Percentiles rank a stretch among this genome's conserved stretches.
These are phyloP conservation scores for Moringa oleifera DNA, from an alignment of 345 rosid genomes.

Conservation along the genomic window DNA sequence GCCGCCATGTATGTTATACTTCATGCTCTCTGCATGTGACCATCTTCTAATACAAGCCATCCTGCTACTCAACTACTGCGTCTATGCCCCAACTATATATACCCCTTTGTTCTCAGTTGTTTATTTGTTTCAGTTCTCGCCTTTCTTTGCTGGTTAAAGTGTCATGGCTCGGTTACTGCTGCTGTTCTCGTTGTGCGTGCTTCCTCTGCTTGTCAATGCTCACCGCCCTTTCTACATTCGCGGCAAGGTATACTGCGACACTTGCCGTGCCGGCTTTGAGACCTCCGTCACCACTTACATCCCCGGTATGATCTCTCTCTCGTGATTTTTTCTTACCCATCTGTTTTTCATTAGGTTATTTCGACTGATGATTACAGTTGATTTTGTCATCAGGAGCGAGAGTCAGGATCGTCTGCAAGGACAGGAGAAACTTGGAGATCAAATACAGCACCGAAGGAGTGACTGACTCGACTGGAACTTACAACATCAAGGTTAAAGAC, in stretches of 20 bases:
- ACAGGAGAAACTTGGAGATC: conserved; percentile 24
- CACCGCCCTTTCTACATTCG: conserved; percentile 31
- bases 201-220: conserved; percentile 23
- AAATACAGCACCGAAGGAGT: conserved; percentile 23
- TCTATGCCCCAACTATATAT: too few relatives aligned
- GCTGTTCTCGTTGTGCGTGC: conserved; percentile 25
- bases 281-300: conserved; percentile 41
- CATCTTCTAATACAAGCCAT: neutral
- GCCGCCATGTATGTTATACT: conserved; percentile 5
- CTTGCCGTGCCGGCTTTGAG: conserved; percentile 65
- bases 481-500: conserved; percentile 35
- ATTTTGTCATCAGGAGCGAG: conserved; percentile 45
- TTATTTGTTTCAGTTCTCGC: neutral
- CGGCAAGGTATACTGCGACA: conserved; percentile 66
- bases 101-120: neutral
- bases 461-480: conserved; percentile 42
- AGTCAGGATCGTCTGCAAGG: conserved; percentile 49
- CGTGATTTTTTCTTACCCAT: too few relatives aligned
- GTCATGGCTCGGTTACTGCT: conserved; percentile 28
- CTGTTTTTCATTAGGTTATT: too few relatives aligned
- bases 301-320: conserved; percentile 25
- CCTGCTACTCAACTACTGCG: too few relatives aligned
- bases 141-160: neutral
- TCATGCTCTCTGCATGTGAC: conserved; percentile 10
- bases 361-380: too few relatives aligned